phyloP scores from a whole-genome alignment of 495 filamentous ascomycete species.

The Cudoniella acicularis region DNA sequence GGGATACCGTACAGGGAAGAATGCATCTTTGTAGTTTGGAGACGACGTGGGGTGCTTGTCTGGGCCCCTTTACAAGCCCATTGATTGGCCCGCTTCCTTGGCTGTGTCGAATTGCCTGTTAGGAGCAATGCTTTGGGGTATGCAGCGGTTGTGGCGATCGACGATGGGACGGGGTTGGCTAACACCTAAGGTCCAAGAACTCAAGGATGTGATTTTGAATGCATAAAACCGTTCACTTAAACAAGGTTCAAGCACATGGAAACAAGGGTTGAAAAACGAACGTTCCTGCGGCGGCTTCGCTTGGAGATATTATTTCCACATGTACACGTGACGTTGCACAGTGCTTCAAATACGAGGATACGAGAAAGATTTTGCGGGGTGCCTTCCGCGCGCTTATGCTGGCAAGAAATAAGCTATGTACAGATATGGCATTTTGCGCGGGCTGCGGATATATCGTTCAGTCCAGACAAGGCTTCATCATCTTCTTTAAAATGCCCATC shows the following conservation, averaged over 20 bases:
- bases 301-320: neutral
- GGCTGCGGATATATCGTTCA: neutral
- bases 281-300: neutral
- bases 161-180: neutral
- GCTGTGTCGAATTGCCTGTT: neutral
- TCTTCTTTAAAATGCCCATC: slow-evolving; percentile 82
- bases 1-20: neutral
- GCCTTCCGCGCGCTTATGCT: neutral
- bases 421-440: neutral
- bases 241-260: slow-evolving; percentile 6
- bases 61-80: neutral
- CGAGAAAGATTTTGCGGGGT: slow-evolving; percentile 1
- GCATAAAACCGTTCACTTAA: neutral
- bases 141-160: slow-evolving; percentile 5
- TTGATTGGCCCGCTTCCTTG: neutral
- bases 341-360: neutral
- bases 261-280: neutral
- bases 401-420: neutral
- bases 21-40: slow-evolving; percentile 1
- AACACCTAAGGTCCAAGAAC: no score
- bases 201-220: slow-evolving; percentile 5
- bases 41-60: neutral
- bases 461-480: slow-evolving; percentile 73
- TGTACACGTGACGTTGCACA: neutral
- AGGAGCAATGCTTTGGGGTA: neutral